Evolutionary conservation across 371 early-diverging fungal species (phyloP).

Genomic region (Rhizopus sp.): DNA sequence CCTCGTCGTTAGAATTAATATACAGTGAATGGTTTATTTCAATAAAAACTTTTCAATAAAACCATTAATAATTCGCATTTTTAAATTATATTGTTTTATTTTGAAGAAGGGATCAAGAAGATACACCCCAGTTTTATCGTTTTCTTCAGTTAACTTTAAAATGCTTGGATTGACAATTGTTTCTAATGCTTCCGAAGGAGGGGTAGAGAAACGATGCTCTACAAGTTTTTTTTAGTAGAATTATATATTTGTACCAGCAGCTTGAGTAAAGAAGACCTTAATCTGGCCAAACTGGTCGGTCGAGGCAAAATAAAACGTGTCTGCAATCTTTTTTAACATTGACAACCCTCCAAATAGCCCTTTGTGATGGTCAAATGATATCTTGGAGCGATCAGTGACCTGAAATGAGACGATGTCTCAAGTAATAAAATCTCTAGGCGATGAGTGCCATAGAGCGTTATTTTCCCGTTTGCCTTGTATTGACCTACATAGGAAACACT

Average conservation of each 20-base stretch:
- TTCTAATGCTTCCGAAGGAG: constrained; percentile 11
- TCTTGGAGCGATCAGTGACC: constrained; percentile 4
- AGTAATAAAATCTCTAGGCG: constrained; percentile 2
- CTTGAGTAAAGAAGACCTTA: constrained; percentile 5
- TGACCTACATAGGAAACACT: too few species aligned
- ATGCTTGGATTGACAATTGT: constrained; percentile 7
- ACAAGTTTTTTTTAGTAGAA: constrained; percentile 13
- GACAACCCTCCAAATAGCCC: constrained; percentile 5
- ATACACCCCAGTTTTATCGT: constrained; percentile 10
- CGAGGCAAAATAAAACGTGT: constrained; percentile 4
- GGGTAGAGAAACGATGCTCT: constrained; percentile 13
- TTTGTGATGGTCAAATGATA: constrained; percentile 5
- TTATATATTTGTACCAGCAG: constrained; percentile 5
- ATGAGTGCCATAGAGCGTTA: constrained; percentile 7
- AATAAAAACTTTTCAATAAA: too few species aligned
- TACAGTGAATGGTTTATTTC: too few species aligned
- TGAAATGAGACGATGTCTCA: constrained; percentile 6
- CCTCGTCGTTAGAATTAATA: constrained; percentile 15
- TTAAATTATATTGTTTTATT: too few species aligned
- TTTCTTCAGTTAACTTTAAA: constrained; percentile 13
- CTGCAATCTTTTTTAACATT: constrained; percentile 6
- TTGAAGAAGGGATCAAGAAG: constrained; percentile 12
- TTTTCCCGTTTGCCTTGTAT: constrained; percentile 11
- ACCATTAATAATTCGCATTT: not conserved
- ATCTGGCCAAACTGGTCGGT: constrained; percentile 5